These are phyloP conservation scores for Magnolia changhungtana DNA, from an alignment of 164 flowering plant species.

Conservation along the genomic window DNA sequence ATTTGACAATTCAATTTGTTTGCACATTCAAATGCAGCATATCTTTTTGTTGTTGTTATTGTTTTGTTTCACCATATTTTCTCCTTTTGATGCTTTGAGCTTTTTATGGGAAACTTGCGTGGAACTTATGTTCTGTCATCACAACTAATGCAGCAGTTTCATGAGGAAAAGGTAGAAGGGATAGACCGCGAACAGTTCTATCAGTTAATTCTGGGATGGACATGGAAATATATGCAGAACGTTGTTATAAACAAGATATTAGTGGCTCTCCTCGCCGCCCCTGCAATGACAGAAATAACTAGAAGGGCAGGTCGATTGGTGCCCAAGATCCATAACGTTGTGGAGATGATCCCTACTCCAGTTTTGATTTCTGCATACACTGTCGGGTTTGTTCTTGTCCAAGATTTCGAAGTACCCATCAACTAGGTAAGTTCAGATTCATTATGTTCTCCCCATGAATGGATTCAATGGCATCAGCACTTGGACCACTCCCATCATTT, in stretches of 20 bases:
- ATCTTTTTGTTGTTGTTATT: too few species aligned
- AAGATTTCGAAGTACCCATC: slow-evolving; percentile 1
- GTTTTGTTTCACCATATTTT: too few species aligned
- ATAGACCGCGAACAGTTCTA: slow-evolving; percentile 9
- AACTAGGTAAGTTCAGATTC: not conserved
- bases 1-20: not conserved
- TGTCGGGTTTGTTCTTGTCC: slow-evolving; percentile 12
- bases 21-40: not conserved
- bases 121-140: not conserved
- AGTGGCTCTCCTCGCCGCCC: slow-evolving; percentile 13
- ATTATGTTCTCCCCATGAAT: too few species aligned
- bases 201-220: slow-evolving; percentile 6
- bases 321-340: not conserved
- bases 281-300: slow-evolving; percentile 1
- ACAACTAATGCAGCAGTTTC: not conserved
- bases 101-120: not conserved
- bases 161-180: not conserved
- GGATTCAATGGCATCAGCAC: too few species aligned
- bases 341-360: slow-evolving; percentile 14
- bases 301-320: not conserved
- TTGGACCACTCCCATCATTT: too few species aligned
- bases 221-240: not conserved
- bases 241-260: slow-evolving; percentile 2
- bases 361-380: slow-evolving; percentile 7
- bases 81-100: too few species aligned